These are phyloP conservation scores for Aspergillus pseudonomiae DNA, from an alignment of 2,329 filamentous ascomycete genomes.

Conservation along the genomic window DNA sequence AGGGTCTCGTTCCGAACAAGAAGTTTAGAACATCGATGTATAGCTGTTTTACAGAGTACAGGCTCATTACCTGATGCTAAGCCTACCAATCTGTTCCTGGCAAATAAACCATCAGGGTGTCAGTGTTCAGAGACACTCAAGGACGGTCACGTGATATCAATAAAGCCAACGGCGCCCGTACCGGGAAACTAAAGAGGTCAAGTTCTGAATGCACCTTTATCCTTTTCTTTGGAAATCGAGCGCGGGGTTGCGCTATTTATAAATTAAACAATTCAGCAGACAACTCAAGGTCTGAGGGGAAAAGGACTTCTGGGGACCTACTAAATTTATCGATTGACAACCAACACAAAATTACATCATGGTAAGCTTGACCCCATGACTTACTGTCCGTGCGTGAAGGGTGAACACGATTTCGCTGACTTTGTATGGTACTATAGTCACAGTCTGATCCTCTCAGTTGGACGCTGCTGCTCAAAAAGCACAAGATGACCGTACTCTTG, in stretches of 20 bases:
- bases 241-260: background rate
- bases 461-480: constrained; percentile 73
- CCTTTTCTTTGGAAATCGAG: background rate
- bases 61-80: background rate
- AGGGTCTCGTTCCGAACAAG: background rate
- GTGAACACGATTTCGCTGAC: constrained; percentile 4
- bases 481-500: constrained; percentile 70
- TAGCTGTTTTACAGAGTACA: background rate
- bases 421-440: constrained; percentile 14
- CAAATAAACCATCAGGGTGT: background rate
- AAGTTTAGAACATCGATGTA: background rate
- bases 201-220: background rate
- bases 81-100: background rate
- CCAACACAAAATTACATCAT: constrained; percentile 21
- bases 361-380: constrained; percentile 13
- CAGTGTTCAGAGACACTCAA: background rate
- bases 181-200: background rate
- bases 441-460: constrained; percentile 53
- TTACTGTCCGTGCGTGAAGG: background rate
- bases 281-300: background rate
- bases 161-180: background rate
- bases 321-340: constrained; percentile 18
- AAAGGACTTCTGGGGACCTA: constrained; percentile 6
- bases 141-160: background rate
- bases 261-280: background rate